Evolutionary conservation across 768 basidiomycete genomes (phyloP).

Genomic region (Mycena polygramma): DNA sequence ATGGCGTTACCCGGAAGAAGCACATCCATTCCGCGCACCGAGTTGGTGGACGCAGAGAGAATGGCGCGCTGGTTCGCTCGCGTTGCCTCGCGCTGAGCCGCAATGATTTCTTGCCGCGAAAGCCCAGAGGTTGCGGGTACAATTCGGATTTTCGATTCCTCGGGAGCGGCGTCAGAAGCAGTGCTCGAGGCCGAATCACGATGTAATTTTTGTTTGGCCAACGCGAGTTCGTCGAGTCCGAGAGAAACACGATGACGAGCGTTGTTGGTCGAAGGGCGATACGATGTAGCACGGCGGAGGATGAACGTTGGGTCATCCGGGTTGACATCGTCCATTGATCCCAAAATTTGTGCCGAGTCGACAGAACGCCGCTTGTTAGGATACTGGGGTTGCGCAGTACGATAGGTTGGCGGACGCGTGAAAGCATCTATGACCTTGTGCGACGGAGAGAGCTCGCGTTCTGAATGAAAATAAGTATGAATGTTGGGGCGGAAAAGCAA

Average conservation of each 20-base stretch:
- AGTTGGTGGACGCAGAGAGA: conserved; percentile 84
- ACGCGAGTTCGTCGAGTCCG: conserved; percentile 86
- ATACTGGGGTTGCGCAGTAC: conserved; percentile 70
- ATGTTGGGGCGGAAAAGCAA: neutral
- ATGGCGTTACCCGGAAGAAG: conserved; percentile 87
- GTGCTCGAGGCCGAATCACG: conserved; percentile 77
- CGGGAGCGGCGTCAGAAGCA: conserved; percentile 58
- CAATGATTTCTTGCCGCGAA: conserved; percentile 92
- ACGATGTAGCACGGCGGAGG: conserved; percentile 84
- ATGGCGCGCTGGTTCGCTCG: conserved; percentile 91
- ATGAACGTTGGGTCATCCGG: conserved; percentile 92
- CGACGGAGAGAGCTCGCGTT: conserved; percentile 83
- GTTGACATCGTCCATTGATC: conserved; percentile 78
- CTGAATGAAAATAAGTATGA: conserved; percentile 54
- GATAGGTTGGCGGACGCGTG: conserved; percentile 78
- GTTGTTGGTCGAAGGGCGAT: conserved; percentile 68
- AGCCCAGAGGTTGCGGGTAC: conserved; percentile 6
- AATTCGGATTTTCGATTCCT: conserved; percentile 34
- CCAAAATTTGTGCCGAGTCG: conserved; percentile 82
- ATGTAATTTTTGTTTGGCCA: conserved; percentile 69
- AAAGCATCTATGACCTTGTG: conserved; percentile 90
- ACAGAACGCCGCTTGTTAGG: conserved; percentile 86
- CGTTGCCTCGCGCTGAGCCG: conserved; percentile 89
- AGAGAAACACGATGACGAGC: conserved; percentile 80
- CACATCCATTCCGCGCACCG: conserved; percentile 90